Conservation (phyloP, 176 grass and related monocot genomes). For the Carex parvula region DNA sequence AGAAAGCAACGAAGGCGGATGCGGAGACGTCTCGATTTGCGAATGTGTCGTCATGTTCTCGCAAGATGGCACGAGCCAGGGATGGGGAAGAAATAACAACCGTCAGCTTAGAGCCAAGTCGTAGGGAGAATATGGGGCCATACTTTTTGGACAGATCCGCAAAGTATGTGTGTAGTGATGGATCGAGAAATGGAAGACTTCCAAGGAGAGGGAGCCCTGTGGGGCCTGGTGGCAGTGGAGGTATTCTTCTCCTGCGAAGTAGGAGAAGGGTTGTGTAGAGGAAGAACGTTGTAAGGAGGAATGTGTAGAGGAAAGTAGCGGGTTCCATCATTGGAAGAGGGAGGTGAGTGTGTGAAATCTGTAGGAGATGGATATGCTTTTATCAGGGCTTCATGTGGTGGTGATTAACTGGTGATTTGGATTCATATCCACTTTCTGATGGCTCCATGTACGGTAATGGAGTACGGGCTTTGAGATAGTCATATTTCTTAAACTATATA, state of each 20-base stretch:
- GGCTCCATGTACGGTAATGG: too few species aligned
- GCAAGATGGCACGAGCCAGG: slow-evolving; percentile 35
- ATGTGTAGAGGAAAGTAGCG: too few species aligned
- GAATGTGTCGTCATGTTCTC: slow-evolving; percentile 36
- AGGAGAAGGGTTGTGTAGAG: too few species aligned
- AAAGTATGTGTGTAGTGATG: too few species aligned
- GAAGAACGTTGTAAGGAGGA: too few species aligned
- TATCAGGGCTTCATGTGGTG: background rate
- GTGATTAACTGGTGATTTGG: background rate
- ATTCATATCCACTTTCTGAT: background rate
- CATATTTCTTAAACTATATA: too few species aligned
- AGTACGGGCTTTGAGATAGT: too few species aligned
- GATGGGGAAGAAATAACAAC: slow-evolving; percentile 36
- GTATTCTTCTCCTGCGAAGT: too few species aligned
- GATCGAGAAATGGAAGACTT: too few species aligned
- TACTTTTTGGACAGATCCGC: slow-evolving; percentile 29
- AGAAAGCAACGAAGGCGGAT: background rate
- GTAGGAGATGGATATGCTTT: background rate
- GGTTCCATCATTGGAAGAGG: too few species aligned
- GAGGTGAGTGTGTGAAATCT: background rate
- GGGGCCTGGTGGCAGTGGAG: too few species aligned
- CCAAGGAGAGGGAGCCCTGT: too few species aligned
- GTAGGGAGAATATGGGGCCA: slow-evolving; percentile 45
- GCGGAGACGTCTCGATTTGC: slow-evolving; percentile 32
- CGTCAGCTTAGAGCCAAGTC: slow-evolving; percentile 35